Conservation (phyloP, 129 eudicot genomes). For the Flaveria ramosissima region DNA sequence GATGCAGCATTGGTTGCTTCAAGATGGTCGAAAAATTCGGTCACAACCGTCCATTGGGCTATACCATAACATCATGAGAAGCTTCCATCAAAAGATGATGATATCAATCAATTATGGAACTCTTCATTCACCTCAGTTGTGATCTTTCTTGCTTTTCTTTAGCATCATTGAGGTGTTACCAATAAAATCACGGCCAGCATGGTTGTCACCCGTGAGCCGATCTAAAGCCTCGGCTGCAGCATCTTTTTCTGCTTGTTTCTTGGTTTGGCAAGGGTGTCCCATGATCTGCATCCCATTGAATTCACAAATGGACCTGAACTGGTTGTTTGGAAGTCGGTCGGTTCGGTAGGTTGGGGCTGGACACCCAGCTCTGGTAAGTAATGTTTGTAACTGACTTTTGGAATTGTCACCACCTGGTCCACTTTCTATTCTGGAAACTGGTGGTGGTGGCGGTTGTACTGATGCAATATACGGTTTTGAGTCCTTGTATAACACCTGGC, state of each 20-base stretch:
- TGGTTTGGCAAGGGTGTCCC: constrained; percentile 78
- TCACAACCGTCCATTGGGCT: not conserved
- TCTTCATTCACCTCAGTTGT: constrained; percentile 20
- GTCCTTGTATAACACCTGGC: constrained; percentile 35
- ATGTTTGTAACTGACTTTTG: constrained; percentile 79
- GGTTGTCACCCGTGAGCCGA: constrained; percentile 54
- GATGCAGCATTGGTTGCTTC: constrained; percentile 5
- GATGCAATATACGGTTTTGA: constrained; percentile 41
- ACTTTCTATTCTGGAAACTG: constrained; percentile 48
- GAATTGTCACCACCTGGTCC: constrained; percentile 97
- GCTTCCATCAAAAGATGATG: not conserved
- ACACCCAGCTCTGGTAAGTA: constrained; percentile 75
- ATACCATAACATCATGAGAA: not conserved
- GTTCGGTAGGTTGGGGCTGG: constrained; percentile 65
- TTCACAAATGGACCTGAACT: constrained; percentile 66
- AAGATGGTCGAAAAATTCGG: constrained; percentile 8
- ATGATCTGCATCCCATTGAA: constrained; percentile 77
- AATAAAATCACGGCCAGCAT: constrained; percentile 47
- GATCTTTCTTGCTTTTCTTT: constrained; percentile 78
- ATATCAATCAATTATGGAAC: not conserved
- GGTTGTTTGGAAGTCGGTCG: constrained; percentile 46
- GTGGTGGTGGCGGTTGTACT: constrained; percentile 40
- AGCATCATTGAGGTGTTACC: constrained; percentile 65
- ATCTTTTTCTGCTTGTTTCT: constrained; percentile 90
- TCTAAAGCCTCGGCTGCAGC: constrained; percentile 93